Percentiles rank a stretch among this genome's conserved stretches.
These are phyloP conservation scores for Kwoniella heveanensis DNA, from an alignment of 768 basidiomycete species.

Conservation along the genomic window DNA sequence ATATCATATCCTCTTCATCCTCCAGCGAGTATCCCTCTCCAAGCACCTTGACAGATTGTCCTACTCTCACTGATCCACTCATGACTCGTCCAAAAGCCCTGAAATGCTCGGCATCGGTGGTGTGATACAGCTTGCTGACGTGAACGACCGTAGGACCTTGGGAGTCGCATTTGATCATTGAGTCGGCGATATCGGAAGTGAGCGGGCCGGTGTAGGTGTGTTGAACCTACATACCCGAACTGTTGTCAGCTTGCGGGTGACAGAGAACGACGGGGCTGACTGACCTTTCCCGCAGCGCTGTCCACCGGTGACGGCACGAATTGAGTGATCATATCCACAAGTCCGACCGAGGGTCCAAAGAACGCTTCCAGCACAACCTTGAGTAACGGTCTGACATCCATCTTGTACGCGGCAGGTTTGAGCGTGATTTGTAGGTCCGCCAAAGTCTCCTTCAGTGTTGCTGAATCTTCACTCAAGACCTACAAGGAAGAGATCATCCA, in stretches of 20 bases:
- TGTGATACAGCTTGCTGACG: slow-evolving; percentile 90
- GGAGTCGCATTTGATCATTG: slow-evolving; percentile 81
- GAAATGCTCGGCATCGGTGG: slow-evolving; percentile 94
- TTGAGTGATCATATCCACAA: slow-evolving; percentile 88
- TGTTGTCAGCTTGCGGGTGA: neutral
- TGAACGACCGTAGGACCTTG: slow-evolving; percentile 91
- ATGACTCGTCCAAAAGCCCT: slow-evolving; percentile 92
- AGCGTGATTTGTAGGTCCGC: slow-evolving; percentile 74
- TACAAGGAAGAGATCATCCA: slow-evolving; percentile 54
- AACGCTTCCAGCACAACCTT: slow-evolving; percentile 94
- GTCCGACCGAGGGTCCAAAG: slow-evolving; percentile 84
- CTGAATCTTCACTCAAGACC: slow-evolving; percentile 90
- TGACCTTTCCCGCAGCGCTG: slow-evolving; percentile 56
- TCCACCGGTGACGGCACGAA: slow-evolving; percentile 72
- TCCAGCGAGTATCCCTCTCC: slow-evolving; percentile 98
- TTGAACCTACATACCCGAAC: slow-evolving; percentile 63
- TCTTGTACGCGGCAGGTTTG: slow-evolving; percentile 94
- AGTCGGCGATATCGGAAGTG: slow-evolving; percentile 71
- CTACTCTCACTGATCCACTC: slow-evolving; percentile 83
- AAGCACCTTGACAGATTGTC: slow-evolving; percentile 86
- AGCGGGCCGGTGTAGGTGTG: slow-evolving; percentile 86
- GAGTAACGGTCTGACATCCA: slow-evolving; percentile 93
- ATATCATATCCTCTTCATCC: slow-evolving; percentile 98
- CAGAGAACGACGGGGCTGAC: neutral
- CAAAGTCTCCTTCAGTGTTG: slow-evolving; percentile 79